Evolutionary conservation across 2,329 filamentous ascomycete genomes (phyloP).

Genomic region (Xylaria digitata): DNA sequence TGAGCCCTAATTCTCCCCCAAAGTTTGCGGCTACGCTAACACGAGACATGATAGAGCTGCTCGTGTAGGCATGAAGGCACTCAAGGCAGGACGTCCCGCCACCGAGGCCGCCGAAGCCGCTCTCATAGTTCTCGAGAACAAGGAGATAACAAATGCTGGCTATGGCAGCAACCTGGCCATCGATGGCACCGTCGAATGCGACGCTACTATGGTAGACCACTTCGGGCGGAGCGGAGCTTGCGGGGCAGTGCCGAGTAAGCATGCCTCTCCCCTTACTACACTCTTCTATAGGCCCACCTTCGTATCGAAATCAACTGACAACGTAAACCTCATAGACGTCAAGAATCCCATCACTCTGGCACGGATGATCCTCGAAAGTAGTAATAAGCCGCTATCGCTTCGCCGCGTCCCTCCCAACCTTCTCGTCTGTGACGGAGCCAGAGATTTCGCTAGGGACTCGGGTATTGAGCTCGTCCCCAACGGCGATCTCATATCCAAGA

Average conservation of each 20-base stretch:
- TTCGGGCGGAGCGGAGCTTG: conserved; percentile 91
- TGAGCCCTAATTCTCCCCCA: background rate
- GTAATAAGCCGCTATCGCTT: conserved; percentile 80
- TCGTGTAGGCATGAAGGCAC: conserved; percentile 82
- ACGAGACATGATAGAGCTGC: conserved; percentile 71
- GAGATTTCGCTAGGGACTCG: conserved; percentile 84
- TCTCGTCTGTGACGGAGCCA: conserved; percentile 86
- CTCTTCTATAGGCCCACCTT: background rate
- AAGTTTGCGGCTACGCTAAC: conserved; percentile 11
- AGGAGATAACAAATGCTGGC: conserved; percentile 95
- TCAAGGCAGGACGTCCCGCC: conserved; percentile 82
- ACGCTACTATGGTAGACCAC: conserved; percentile 93
- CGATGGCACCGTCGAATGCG: conserved; percentile 91
- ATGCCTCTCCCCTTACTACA: conserved; percentile 46
- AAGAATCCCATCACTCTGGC: conserved; percentile 93
- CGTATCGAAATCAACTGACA: conserved; percentile 12
- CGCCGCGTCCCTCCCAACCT: conserved; percentile 93
- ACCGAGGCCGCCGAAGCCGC: conserved; percentile 91
- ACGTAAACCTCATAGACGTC: conserved; percentile 69
- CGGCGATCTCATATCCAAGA: conserved; percentile 81
- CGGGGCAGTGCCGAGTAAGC: conserved; percentile 87
- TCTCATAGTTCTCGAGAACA: conserved; percentile 87
- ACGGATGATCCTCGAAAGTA: conserved; percentile 81
- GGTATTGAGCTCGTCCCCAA: conserved; percentile 79
- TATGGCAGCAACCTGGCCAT: conserved; percentile 95